A percentile compares a stretch with the other conserved stretches of the same genome.
Conservation (phyloP, 805 yeast genomes). For the Wickerhamomyces pijperi region DNA sequence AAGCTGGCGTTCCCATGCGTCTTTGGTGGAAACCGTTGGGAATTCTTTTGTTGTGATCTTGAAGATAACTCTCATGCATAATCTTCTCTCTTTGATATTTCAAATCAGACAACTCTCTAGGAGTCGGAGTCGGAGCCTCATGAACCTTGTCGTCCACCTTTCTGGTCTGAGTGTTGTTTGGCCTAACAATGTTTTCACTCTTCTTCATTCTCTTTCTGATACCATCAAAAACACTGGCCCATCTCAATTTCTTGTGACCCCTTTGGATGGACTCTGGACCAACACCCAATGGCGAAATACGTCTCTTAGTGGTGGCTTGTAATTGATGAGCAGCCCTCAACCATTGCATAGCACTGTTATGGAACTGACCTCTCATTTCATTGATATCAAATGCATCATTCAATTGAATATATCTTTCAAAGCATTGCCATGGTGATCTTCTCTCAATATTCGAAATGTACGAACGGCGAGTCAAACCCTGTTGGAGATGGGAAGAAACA, state of each 20-base stretch:
- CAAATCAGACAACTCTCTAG: slow-evolving; percentile 72
- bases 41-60: slow-evolving; percentile 20
- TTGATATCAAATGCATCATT: slow-evolving; percentile 78
- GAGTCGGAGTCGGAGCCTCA: slow-evolving; percentile 53
- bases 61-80: slow-evolving; percentile 60
- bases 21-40: slow-evolving; percentile 4
- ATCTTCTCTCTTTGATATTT: slow-evolving; percentile 83
- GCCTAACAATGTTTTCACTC: slow-evolving; percentile 66
- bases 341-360: slow-evolving; percentile 83
- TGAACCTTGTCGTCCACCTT: slow-evolving; percentile 25
- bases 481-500: slow-evolving; percentile 69
- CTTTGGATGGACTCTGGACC: slow-evolving; percentile 86
- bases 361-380: slow-evolving; percentile 81
- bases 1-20: background rate
- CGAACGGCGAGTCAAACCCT: slow-evolving; percentile 47
- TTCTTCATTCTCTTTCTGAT: slow-evolving; percentile 83
- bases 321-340: slow-evolving; percentile 82
- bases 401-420: slow-evolving; percentile 88
- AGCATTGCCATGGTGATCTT: slow-evolving; percentile 98
- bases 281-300: slow-evolving; percentile 90
- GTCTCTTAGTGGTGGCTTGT: slow-evolving; percentile 77
- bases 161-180: slow-evolving; percentile 34
- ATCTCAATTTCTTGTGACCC: slow-evolving; percentile 81
- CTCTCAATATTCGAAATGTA: slow-evolving; percentile 86
- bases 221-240: slow-evolving; percentile 98